Percentiles rank a stretch among this genome's conserved stretches.
phyloP scores from a whole-genome alignment of 257 asterid species.

The Solanum sitiens region DNA sequence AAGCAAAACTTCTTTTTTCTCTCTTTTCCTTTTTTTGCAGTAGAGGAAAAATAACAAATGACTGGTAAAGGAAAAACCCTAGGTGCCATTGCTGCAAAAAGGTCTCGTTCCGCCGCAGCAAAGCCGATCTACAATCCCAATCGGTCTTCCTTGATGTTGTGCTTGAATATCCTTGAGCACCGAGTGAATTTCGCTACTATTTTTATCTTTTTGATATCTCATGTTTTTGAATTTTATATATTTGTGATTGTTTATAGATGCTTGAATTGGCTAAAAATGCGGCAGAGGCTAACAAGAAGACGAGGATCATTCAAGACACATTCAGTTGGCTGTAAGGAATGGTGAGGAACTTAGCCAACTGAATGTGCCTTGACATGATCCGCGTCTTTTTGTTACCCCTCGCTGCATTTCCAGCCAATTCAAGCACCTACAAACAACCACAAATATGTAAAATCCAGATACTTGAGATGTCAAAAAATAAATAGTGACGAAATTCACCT shows the following conservation, averaged over 20 bases:
- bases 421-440: not conserved
- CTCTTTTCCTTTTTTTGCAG: not conserved
- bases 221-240: too few species aligned
- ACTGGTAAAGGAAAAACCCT: not conserved
- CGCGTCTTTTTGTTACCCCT: not conserved
- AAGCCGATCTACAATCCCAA: not conserved
- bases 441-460: too few species aligned
- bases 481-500: not conserved
- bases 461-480: too few species aligned
- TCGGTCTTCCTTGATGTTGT: too few species aligned
- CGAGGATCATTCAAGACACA: not conserved
- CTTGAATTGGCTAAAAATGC: not conserved
- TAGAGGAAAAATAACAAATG: not conserved
- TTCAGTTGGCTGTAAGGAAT: not conserved
- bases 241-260: not conserved
- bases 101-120: not conserved
- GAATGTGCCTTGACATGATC: not conserved
- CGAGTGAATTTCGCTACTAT: too few species aligned
- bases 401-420: not conserved
- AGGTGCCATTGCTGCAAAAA: not conserved
- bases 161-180: too few species aligned
- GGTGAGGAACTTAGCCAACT: not conserved
- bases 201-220: not conserved
- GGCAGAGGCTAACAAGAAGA: not conserved
- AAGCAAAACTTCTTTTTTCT: not conserved